These are phyloP conservation scores for Croton laevigatus DNA, from an alignment of 441 rosid genomes.

Conservation along the genomic window DNA sequence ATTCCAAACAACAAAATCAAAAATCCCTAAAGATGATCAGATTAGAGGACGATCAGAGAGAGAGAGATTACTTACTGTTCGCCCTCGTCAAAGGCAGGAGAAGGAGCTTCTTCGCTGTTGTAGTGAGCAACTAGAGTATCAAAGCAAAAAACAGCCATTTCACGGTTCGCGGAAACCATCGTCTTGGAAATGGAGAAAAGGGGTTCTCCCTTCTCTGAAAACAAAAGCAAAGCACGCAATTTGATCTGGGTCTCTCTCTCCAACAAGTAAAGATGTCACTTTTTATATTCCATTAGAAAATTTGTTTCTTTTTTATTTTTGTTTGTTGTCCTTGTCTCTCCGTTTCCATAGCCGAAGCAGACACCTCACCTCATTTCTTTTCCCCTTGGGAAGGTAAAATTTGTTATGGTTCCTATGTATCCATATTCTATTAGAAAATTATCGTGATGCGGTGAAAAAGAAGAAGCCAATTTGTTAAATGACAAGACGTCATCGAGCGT, in stretches of 20 bases:
- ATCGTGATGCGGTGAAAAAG: too few relatives aligned
- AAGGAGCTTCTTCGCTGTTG: conserved; percentile 78
- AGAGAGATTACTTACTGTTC: conserved; percentile 47
- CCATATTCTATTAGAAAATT: too few relatives aligned
- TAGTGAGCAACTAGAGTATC: conserved; percentile 88
- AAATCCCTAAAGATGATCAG: background rate
- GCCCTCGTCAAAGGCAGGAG: conserved; percentile 84
- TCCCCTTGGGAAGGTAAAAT: too few relatives aligned
- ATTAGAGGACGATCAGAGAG: background rate
- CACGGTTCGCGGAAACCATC: conserved; percentile 93
- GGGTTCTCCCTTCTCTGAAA: background rate
- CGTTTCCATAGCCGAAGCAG: too few relatives aligned
- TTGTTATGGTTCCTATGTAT: too few relatives aligned
- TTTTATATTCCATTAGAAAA: too few relatives aligned
- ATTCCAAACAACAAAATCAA: background rate
- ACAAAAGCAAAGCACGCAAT: background rate
- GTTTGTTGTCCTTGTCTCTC: too few relatives aligned
- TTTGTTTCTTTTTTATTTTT: too few relatives aligned
- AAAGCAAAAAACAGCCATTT: conserved; percentile 97
- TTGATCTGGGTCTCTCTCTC: background rate
- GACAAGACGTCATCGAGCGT: too few relatives aligned
- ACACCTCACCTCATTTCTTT: too few relatives aligned
- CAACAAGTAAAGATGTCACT: background rate
- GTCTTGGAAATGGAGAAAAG: background rate
- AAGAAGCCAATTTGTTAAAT: too few relatives aligned